Conservation (phyloP, 1,139 yeast species). For the Zhuliangozyma parablackwelliae region DNA sequence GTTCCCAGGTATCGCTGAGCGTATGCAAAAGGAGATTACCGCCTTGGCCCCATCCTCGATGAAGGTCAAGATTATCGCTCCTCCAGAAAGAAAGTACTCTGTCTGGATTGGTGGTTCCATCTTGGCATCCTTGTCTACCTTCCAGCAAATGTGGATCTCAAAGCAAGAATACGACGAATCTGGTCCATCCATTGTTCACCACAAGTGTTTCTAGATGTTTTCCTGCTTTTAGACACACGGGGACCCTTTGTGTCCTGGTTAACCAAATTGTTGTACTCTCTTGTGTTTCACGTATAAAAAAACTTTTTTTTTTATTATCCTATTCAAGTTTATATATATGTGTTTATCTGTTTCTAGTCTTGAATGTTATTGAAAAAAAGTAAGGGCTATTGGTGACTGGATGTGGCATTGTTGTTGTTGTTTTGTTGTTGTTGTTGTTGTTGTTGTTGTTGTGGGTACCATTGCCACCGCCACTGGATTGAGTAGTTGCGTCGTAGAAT, state of each 20-base stretch:
- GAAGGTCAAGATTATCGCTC: slow-evolving; percentile 99
- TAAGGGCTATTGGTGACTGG: too few relatives aligned
- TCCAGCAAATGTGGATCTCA: slow-evolving; percentile 99
- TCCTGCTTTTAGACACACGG: background rate
- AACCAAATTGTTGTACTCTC: background rate
- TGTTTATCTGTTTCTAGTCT: too few relatives aligned
- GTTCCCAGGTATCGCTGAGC: slow-evolving; percentile 99
- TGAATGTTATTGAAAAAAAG: too few relatives aligned
- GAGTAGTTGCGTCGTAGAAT: slow-evolving; percentile 41
- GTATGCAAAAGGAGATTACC: slow-evolving; percentile 99
- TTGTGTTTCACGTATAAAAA: background rate
- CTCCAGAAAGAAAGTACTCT: slow-evolving; percentile 99
- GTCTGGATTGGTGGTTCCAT: slow-evolving; percentile 99
- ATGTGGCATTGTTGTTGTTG: background rate
- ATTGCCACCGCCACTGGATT: too few relatives aligned
- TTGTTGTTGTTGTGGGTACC: too few relatives aligned
- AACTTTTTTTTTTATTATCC: slow-evolving; percentile 2
- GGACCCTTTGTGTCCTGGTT: background rate
- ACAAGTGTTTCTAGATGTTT: slow-evolving; percentile 97
- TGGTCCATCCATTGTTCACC: slow-evolving; percentile 99
- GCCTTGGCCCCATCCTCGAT: slow-evolving; percentile 99
- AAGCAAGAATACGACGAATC: slow-evolving; percentile 99
- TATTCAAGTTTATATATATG: slow-evolving; percentile 1
- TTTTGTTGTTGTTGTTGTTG: slow-evolving; percentile 12
- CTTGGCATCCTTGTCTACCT: slow-evolving; percentile 96